A percentile compares a stretch with the other conserved stretches of the same genome.
These are phyloP conservation scores for Hypericum androsaemum DNA, from an alignment of 345 rosid species.

Conservation along the genomic window DNA sequence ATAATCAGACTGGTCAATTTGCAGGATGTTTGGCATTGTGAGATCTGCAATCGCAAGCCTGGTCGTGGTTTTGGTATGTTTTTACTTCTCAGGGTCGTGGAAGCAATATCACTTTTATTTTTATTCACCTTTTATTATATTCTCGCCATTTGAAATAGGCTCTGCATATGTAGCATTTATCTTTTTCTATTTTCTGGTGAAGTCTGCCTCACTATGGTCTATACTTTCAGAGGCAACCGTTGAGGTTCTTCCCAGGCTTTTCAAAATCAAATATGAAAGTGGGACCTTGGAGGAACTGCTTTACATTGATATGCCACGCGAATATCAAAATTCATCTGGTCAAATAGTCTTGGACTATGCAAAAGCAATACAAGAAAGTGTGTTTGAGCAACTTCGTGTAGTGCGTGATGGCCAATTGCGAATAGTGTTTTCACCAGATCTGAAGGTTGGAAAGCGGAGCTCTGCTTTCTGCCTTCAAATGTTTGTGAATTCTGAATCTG, in stretches of 20 bases:
- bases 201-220: neutral
- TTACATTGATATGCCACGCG: constrained; percentile 32
- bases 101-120: no score
- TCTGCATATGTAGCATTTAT: neutral
- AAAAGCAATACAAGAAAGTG: constrained; percentile 39
- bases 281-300: constrained; percentile 36
- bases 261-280: constrained; percentile 35
- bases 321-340: constrained; percentile 23
- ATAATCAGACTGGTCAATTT: constrained; percentile 12
- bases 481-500: neutral
- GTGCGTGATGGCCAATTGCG: constrained; percentile 41
- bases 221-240: constrained; percentile 27
- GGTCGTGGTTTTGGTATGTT: constrained; percentile 97
- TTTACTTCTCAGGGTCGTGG: neutral
- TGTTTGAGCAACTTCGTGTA: constrained; percentile 35
- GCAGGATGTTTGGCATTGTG: constrained; percentile 99
- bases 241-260: constrained; percentile 39
- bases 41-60: constrained; percentile 90
- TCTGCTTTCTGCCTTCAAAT: neutral
- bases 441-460: constrained; percentile 25
- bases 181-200: neutral
- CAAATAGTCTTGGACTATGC: constrained; percentile 36
- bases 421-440: constrained; percentile 26
- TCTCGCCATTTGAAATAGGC: neutral
- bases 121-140: no score